Conservation (phyloP, 495 filamentous ascomycete genomes). For the Evansstolkia leycettana region DNA sequence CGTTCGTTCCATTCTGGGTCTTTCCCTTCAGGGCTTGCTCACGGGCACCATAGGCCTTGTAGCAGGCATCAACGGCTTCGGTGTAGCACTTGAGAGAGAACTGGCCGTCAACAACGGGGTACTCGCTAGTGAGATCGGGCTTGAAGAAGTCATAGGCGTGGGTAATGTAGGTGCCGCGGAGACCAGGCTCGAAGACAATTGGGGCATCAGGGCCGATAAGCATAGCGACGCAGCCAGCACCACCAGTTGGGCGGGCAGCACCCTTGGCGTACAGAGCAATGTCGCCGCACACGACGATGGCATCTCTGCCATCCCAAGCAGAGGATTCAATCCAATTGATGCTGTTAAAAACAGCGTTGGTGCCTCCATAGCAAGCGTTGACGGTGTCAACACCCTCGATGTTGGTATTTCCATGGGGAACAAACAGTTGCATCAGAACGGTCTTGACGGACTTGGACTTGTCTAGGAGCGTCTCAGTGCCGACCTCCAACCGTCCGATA, state of each 20-base stretch:
- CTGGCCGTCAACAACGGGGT: slow-evolving; percentile 93
- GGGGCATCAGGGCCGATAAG: slow-evolving; percentile 89
- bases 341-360: slow-evolving; percentile 93
- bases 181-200: slow-evolving; percentile 80
- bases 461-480: slow-evolving; percentile 95
- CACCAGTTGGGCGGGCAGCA: slow-evolving; percentile 86
- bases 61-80: slow-evolving; percentile 88
- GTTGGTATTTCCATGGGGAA: slow-evolving; percentile 73
- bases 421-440: slow-evolving; percentile 97
- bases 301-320: slow-evolving; percentile 91
- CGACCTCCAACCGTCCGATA: slow-evolving; percentile 91
- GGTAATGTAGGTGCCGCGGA: slow-evolving; percentile 83
- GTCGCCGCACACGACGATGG: slow-evolving; percentile 87
- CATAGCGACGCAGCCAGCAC: slow-evolving; percentile 90
- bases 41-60: slow-evolving; percentile 85
- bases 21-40: slow-evolving; percentile 55
- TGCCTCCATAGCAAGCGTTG: slow-evolving; percentile 97
- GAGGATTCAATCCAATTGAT: slow-evolving; percentile 98
- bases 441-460: slow-evolving; percentile 99
- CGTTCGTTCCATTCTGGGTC: slow-evolving; percentile 50
- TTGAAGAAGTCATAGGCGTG: slow-evolving; percentile 99
- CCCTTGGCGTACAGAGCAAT: slow-evolving; percentile 98
- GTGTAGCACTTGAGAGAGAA: slow-evolving; percentile 94
- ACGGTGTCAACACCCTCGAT: slow-evolving; percentile 93
- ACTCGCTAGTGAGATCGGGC: slow-evolving; percentile 94